Percentiles rank a stretch among this genome's conserved stretches.
Conservation (phyloP, 345 rosid genomes). For the Dovyalis caffra region DNA sequence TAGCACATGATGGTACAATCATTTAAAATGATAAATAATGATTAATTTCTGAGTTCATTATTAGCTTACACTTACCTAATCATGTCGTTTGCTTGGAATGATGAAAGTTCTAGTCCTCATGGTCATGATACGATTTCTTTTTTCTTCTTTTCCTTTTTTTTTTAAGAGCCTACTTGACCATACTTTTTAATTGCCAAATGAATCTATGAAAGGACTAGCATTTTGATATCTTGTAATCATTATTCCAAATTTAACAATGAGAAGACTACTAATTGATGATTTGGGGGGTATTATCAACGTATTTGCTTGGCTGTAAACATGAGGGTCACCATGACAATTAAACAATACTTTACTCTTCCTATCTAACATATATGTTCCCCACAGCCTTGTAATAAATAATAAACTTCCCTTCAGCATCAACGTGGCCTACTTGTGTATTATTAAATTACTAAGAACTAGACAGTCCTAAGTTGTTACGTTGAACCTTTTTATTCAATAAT, state of each 20-base stretch:
- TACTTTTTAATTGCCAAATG: not conserved
- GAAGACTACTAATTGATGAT: constrained; percentile 10
- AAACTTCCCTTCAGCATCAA: constrained; percentile 14
- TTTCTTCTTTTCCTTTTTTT: not conserved
- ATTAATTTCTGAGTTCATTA: not conserved
- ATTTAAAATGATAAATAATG: constrained; percentile 20
- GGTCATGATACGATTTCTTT: constrained; percentile 5
- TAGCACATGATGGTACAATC: constrained; percentile 28
- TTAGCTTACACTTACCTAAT: constrained; percentile 6
- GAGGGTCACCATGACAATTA: constrained; percentile 2
- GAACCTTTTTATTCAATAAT: constrained; percentile 8
- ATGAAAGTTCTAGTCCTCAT: constrained; percentile 33
- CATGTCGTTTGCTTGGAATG: constrained; percentile 29
- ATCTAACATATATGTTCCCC: constrained; percentile 17
- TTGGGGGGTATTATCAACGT: not conserved
- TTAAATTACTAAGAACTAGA: not conserved
- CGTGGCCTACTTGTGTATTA: constrained; percentile 40
- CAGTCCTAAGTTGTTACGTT: constrained; percentile 15
- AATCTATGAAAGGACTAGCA: constrained; percentile 25
- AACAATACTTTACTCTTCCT: not conserved
- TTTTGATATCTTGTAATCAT: not conserved
- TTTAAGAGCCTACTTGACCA: constrained; percentile 15
- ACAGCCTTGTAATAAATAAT: constrained; percentile 16
- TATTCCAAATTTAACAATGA: not conserved
- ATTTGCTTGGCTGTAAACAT: constrained; percentile 10